Evolutionary conservation across 371 early-diverging fungal species (phyloP).

Genomic region (Batkoa obscura): DNA sequence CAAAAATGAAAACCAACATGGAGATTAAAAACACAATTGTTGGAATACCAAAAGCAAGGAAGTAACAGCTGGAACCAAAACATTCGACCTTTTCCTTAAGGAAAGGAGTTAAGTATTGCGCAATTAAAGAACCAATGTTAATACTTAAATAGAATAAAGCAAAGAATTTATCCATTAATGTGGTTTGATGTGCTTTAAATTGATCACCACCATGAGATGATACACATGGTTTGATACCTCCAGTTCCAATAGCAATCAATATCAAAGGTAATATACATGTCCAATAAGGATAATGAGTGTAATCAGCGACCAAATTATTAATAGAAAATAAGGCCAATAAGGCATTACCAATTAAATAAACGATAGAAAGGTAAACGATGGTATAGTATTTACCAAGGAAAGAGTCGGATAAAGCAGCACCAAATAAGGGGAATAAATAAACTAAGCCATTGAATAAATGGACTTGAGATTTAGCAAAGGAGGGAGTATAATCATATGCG

Average conservation of each 20-base stretch:
- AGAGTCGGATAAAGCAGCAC: constrained; percentile 41
- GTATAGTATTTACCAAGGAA: constrained; percentile 45
- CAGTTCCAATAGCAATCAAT: constrained; percentile 16
- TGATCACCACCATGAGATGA: constrained; percentile 29
- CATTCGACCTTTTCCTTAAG: not conserved
- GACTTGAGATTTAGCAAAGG: constrained; percentile 13
- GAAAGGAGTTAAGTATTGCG: constrained; percentile 2
- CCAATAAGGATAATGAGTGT: not conserved
- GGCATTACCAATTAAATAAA: constrained; percentile 5
- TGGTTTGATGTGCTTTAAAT: constrained; percentile 9
- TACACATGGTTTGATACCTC: constrained; percentile 28
- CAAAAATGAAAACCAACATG: constrained; percentile 20
- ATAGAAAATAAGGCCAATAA: constrained; percentile 5
- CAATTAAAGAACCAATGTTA: constrained; percentile 2
- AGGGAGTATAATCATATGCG: constrained; percentile 8
- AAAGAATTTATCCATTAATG: constrained; percentile 5
- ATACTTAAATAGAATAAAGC: constrained; percentile 4
- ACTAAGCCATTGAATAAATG: constrained; percentile 30
- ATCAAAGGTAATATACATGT: not conserved
- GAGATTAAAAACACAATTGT: constrained; percentile 11
- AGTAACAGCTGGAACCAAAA: constrained; percentile 2
- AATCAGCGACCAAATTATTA: not conserved
- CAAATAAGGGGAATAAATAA: constrained; percentile 41
- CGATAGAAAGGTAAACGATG: constrained; percentile 18
- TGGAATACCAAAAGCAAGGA: constrained; percentile 3